Percentiles rank a stretch among this genome's conserved stretches.
These are phyloP conservation scores for Pelargonium myrrhifolium DNA, from an alignment of 441 rosid species.

Conservation along the genomic window DNA sequence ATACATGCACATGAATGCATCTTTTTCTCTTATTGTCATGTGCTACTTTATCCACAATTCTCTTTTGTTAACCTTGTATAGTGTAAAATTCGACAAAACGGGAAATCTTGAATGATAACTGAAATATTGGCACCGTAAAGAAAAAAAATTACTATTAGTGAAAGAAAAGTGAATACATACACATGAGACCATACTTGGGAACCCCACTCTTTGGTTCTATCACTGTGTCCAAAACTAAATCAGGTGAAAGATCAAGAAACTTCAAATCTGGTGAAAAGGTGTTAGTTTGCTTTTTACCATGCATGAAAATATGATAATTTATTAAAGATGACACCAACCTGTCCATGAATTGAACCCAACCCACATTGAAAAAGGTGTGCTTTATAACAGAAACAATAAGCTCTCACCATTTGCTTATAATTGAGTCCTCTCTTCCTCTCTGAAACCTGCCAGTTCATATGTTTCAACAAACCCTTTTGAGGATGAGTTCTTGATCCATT, in stretches of 20 bases:
- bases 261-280: constrained; percentile 14
- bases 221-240: background rate
- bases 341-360: constrained; percentile 17
- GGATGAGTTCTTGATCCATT: constrained; percentile 21
- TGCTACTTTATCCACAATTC: too few species aligned
- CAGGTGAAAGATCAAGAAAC: constrained; percentile 12
- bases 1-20: too few species aligned
- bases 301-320: constrained; percentile 16
- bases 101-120: too few species aligned
- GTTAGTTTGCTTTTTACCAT: constrained; percentile 25
- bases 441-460: constrained; percentile 34
- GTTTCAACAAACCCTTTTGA: constrained; percentile 22
- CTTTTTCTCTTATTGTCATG: too few species aligned
- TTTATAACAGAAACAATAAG: constrained; percentile 7
- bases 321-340: constrained; percentile 20
- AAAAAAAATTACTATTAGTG: background rate
- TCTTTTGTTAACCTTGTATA: too few species aligned
- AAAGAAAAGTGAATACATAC: constrained; percentile 5
- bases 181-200: constrained; percentile 20
- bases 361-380: constrained; percentile 14
- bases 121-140: too few species aligned
- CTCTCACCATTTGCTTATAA: constrained; percentile 15
- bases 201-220: constrained; percentile 10
- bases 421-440: constrained; percentile 19
- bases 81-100: too few species aligned